Percentiles rank a stretch among this genome's conserved stretches.
Conservation (phyloP, 257 asterid species). For the Gynochthodes officinalis region DNA sequence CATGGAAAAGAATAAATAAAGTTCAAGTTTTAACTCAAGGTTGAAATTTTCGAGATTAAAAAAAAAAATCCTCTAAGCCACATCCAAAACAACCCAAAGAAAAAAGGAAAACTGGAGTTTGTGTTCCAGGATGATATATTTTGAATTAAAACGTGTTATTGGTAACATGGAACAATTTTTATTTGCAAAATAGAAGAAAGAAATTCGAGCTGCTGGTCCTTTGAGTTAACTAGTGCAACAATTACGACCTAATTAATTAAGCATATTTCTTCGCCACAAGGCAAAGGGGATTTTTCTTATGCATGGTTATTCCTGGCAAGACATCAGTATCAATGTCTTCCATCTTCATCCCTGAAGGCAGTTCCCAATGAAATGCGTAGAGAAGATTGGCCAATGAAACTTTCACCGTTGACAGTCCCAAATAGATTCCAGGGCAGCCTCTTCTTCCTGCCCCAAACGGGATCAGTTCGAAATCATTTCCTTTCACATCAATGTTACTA, state of each 20-base stretch:
- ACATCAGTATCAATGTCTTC: background rate
- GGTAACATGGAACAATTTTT: too few relatives aligned
- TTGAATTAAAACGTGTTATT: too few relatives aligned
- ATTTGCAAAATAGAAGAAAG: too few relatives aligned
- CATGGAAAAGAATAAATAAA: too few relatives aligned
- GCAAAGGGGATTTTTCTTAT: background rate
- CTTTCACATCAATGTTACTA: background rate
- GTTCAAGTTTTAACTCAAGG: too few relatives aligned
- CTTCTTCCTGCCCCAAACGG: constrained; percentile 9
- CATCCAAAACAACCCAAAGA: too few relatives aligned
- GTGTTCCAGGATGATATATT: too few relatives aligned
- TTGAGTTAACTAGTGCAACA: background rate
- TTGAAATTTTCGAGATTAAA: too few relatives aligned
- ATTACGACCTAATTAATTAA: too few relatives aligned
- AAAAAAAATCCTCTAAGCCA: too few relatives aligned
- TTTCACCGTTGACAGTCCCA: background rate
- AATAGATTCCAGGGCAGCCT: background rate
- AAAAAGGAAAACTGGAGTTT: too few relatives aligned
- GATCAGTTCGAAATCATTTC: background rate
- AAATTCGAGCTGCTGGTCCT: background rate
- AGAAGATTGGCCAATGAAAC: background rate
- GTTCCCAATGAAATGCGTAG: constrained; percentile 1
- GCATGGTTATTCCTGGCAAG: background rate
- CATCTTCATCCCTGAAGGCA: background rate
- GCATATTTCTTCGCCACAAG: background rate